Percentiles rank a stretch among this genome's conserved stretches.
phyloP scores from a whole-genome alignment of 495 filamentous ascomycete genomes.

The Aspergillus asperescens region DNA sequence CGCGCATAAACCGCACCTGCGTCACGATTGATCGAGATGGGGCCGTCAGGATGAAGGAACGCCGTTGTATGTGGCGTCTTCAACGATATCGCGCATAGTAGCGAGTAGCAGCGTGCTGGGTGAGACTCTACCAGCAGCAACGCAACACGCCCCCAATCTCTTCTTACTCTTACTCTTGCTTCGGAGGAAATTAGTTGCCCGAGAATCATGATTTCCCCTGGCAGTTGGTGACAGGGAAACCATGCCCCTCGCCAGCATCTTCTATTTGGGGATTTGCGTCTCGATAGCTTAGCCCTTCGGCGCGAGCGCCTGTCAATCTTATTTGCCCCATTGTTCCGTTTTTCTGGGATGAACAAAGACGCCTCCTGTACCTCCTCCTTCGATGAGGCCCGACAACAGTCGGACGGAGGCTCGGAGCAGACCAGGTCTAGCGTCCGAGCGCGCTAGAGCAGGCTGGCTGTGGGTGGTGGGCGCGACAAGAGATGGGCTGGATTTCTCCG shows the following conservation, averaged over 20 bases:
- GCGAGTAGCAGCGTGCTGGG: too few relatives aligned
- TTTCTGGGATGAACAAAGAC: neutral
- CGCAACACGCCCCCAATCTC: slow-evolving; percentile 4
- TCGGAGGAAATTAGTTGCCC: slow-evolving; percentile 1
- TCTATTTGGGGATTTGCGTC: slow-evolving; percentile 6
- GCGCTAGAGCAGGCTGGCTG: slow-evolving; percentile 5
- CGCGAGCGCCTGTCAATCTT: slow-evolving; percentile 20
- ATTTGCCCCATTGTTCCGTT: slow-evolving; percentile 11
- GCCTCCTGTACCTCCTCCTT: neutral
- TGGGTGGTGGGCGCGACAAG: slow-evolving; percentile 10
- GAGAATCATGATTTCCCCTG: neutral
- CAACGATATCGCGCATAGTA: slow-evolving; percentile 17
- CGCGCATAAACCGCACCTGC: slow-evolving; percentile 1
- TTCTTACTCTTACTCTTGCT: slow-evolving; percentile 9
- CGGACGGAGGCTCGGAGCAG: slow-evolving; percentile 14
- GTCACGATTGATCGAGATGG: slow-evolving; percentile 7
- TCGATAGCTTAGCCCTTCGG: neutral
- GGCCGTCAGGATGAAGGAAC: neutral
- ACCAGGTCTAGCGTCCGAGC: slow-evolving; percentile 15
- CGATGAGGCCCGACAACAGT: slow-evolving; percentile 13
- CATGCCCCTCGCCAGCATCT: slow-evolving; percentile 1
- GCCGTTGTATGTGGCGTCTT: slow-evolving; percentile 9
- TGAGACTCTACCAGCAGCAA: slow-evolving; percentile 14
- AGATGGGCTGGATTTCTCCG: slow-evolving; percentile 6
- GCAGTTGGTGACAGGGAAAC: neutral